A percentile compares a stretch with the other conserved stretches of the same genome.
Evolutionary conservation across 352 stramenopile species (phyloP).

Genomic region (Phytopythium ostracodes): DNA sequence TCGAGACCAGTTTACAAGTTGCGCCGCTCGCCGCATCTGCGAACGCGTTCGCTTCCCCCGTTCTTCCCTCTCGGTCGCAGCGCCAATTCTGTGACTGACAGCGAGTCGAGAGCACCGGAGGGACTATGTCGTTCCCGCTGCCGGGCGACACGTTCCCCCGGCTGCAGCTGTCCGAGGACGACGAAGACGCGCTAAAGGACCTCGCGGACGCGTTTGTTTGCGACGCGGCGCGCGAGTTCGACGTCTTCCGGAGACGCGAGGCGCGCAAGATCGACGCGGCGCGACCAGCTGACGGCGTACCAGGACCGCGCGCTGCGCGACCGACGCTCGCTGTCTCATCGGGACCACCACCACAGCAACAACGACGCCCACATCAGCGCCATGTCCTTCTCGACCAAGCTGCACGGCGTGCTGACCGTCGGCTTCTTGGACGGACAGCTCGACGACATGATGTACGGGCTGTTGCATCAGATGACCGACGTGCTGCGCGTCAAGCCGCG

Average conservation of each 20-base stretch:
- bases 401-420: slow-evolving; percentile 25
- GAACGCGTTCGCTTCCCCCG: neutral
- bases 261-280: slow-evolving; percentile 10
- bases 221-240: slow-evolving; percentile 4
- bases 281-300: slow-evolving; percentile 26
- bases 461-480: slow-evolving; percentile 23
- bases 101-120: neutral
- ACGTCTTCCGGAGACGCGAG: neutral
- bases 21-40: neutral
- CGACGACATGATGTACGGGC: slow-evolving; percentile 26
- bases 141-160: slow-evolving; percentile 3
- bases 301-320: slow-evolving; percentile 11
- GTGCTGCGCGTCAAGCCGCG: slow-evolving; percentile 25
- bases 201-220: slow-evolving; percentile 2
- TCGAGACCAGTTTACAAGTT: neutral
- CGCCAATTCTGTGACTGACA: neutral
- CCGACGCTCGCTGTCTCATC: neutral
- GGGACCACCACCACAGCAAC: slow-evolving; percentile 9
- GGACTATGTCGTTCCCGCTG: slow-evolving; percentile 8
- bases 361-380: slow-evolving; percentile 13
- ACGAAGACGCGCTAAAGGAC: slow-evolving; percentile 4
- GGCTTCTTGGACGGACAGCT: slow-evolving; percentile 28
- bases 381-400: slow-evolving; percentile 20
- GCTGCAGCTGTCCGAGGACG: slow-evolving; percentile 4
- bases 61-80: neutral